phyloP scores from a whole-genome alignment of 1,139 yeast species.

The Magnusiomyces sp. region DNA sequence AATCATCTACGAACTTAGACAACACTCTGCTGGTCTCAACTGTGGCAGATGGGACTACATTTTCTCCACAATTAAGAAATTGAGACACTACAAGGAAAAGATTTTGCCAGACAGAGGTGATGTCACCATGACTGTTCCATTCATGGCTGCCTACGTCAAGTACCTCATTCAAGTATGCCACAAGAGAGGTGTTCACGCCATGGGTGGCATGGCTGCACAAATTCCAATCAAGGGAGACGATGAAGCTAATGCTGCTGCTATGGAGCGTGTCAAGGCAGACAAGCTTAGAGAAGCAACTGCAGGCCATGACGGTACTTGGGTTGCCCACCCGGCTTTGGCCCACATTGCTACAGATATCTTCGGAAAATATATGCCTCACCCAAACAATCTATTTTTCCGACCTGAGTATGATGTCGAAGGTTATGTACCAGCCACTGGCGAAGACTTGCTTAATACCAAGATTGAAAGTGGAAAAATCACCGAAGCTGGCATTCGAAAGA shows the following conservation, averaged over 20 bases:
- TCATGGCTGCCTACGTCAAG: slow-evolving; percentile 62
- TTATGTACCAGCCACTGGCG: slow-evolving; percentile 40
- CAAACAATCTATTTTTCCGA: slow-evolving; percentile 61
- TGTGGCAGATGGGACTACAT: slow-evolving; percentile 80
- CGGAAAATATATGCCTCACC: slow-evolving; percentile 70
- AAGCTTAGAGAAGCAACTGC: slow-evolving; percentile 62
- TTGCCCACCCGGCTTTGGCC: slow-evolving; percentile 72
- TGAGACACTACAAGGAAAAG: slow-evolving; percentile 51
- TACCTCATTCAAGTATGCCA: slow-evolving; percentile 61
- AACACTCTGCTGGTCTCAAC: slow-evolving; percentile 65
- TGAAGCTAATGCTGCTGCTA: slow-evolving; percentile 52
- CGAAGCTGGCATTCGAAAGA: slow-evolving; percentile 62
- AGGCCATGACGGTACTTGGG: slow-evolving; percentile 77
- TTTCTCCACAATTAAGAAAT: slow-evolving; percentile 58
- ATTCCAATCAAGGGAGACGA: slow-evolving; percentile 64
- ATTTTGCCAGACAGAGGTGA: slow-evolving; percentile 64
- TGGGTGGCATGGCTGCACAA: slow-evolving; percentile 82
- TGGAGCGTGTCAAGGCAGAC: slow-evolving; percentile 60
- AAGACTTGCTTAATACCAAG: slow-evolving; percentile 58
- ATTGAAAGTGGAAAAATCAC: slow-evolving; percentile 57
- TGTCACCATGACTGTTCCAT: slow-evolving; percentile 66
- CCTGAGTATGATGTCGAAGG: slow-evolving; percentile 34
- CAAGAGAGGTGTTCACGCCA: slow-evolving; percentile 64
- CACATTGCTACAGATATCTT: slow-evolving; percentile 63
- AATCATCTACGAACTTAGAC: slow-evolving; percentile 62